Percentiles rank a stretch among this genome's conserved stretches.
These are phyloP conservation scores for Phallus indusiatus DNA, from an alignment of 768 basidiomycete genomes.

Conservation along the genomic window DNA sequence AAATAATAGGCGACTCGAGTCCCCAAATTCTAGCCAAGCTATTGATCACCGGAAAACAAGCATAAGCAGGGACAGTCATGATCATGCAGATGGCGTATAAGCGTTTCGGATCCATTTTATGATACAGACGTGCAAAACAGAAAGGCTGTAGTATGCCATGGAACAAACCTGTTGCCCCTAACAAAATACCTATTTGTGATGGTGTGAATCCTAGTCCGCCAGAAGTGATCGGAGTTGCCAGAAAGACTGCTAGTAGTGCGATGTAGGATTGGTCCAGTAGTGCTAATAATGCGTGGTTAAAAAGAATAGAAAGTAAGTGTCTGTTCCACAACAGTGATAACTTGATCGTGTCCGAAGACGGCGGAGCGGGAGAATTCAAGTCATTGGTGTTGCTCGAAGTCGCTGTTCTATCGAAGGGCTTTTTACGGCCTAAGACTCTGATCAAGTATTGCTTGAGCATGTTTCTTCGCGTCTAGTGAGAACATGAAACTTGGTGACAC, in stretches of 20 bases:
- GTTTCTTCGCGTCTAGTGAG: neutral
- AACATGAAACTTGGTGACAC: neutral
- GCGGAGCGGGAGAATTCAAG: neutral
- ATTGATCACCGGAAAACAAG: conserved; percentile 54
- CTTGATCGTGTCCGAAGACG: conserved; percentile 18
- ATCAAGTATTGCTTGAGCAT: neutral
- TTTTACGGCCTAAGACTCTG: neutral
- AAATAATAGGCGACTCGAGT: conserved; percentile 33
- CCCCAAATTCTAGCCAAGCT: conserved; percentile 35
- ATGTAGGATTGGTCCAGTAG: conserved; percentile 14
- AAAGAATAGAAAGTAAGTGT: neutral
- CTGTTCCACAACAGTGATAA: conserved; percentile 31
- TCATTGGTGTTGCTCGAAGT: neutral
- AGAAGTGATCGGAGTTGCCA: conserved; percentile 11
- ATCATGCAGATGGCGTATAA: conserved; percentile 45
- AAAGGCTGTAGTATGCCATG: conserved; percentile 43
- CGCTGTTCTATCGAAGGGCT: neutral
- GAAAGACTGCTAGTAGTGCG: conserved; percentile 14
- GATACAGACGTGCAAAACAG: conserved; percentile 54
- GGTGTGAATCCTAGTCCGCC: conserved; percentile 25
- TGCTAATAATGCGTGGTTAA: conserved; percentile 8
- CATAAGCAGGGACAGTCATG: conserved; percentile 43
- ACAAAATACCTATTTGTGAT: conserved; percentile 26
- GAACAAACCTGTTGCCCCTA: conserved; percentile 26
- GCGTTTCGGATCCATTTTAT: conserved; percentile 53